Base-by-base conservation (phyloP, 1,139 yeast species). In the Blastobotrys buckinghamii region DNA sequence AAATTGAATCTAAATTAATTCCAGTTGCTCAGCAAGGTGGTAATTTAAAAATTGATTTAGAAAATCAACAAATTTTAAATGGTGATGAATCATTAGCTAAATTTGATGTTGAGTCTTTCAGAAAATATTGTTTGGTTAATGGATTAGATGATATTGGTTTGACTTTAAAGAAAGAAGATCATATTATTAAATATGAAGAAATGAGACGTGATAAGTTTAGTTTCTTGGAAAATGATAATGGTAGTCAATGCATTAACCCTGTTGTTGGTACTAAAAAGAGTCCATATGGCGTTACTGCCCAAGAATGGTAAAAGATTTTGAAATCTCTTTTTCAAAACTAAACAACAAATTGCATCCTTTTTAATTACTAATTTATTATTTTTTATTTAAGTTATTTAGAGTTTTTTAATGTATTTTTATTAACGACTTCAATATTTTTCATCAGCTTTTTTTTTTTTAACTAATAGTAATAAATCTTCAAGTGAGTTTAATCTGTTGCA, bases 101-200 rank as follows among this genome's bases (percentile, higher is more conserved):
- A 12, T 92, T 92, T 61, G 96, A 86, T 2, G 80, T 92, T 53
- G 97, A 90, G 69, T 77, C 74, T 40, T 92, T 89, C 77, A 84
- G 97, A 76, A 90, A 90, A 73, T 95, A 89, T 70, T 92, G 97
- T 67, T 77, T 92, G 60, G 74, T 90, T 52, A 88, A 92, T 59
- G 98, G 98, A 53, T 81, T 92, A 54, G 98, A 92, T 66, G 98
- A 92, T 67, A 92, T 92, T 70, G 97, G 97, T 39, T 79, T 92
- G 63, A 92, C 98, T 47, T 73, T 92, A 63, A 94, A 89, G 69
- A 89, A 89, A 72, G 96, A 87, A 70, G 79, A 79, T 49, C 79
- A 65, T 67, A 92, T 92, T 58, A 53, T 68, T 50, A 76, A 80
- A 59, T 92, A 81, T 64, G 98, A 92, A 73, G 77, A 71, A 32